Evolutionary conservation across 2,329 filamentous ascomycete species (phyloP), one percentile per base, ranked within the genome.

Genomic region (Hypoxylon sp.): DNA sequence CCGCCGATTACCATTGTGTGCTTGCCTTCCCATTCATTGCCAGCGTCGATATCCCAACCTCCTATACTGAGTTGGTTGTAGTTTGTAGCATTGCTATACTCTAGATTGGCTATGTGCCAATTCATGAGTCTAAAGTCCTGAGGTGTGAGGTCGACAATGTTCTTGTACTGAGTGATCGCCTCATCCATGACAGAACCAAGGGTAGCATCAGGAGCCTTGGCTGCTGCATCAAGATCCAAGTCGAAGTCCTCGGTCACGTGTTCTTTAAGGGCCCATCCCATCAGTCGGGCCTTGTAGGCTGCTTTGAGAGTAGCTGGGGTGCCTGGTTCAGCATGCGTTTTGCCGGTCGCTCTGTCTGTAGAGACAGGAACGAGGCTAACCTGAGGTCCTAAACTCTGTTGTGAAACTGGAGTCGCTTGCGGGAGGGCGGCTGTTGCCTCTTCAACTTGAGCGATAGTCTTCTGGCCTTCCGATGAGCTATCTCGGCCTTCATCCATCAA

Each of bases 71-170:
- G 87, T 70, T 92, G 91, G 72, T 92, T 91, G 61, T 97, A 90
- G 72, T 94, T 97, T 1, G 91, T 93, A 1, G 96, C 96, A 79
- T 98, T 99, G 70, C 95, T 97, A 78, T 99, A 99, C 80, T 99
- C 96, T 13, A 99, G 86, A 77, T 99, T 99, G 72, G 97, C 97
- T 79, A 98, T 92, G 80, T 99, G 97, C 96, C 96, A 99, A 77
- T 98, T 99, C 76, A 98, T 87, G 14, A 99, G 85, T 50, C 96
- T 89, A 80, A 97, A 91, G 76, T 99, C 96, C 77, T 94, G 92
- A 0, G 95, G 88, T 13, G 90, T 93, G 58, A 99, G 82, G 65
- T 97, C 91, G 30, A 98, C 86, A 54, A 99, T 87, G 33, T 88
- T 85, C 75, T 92, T 91, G 78, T 97, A 99, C 79, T 98, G 95